Evolutionary conservation across 1,284 basidiomycete species (phyloP), one percentile per base, ranked within the genome.

Genomic region (Athelia sp.): DNA sequence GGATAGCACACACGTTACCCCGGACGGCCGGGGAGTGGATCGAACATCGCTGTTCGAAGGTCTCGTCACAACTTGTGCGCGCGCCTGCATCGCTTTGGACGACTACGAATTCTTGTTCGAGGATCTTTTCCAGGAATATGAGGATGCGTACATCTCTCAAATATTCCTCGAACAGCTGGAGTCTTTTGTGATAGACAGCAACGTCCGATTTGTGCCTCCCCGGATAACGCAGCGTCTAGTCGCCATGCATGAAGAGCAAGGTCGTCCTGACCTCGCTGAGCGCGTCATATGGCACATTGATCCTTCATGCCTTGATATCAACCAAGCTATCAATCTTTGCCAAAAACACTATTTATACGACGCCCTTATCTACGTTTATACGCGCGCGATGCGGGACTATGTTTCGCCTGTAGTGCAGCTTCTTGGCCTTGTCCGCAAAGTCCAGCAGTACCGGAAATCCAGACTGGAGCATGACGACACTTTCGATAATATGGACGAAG

Each of bases 241-340:
- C 45, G 78, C 79, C 1, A 73, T 91, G 51, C 90, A 97, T 57
- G 87, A 88, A 46, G 79, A 86, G 32, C 77, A 82, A 35, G 74
- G 74, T 4, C 81, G 87, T 49, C 85, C 87, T 18, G 87, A 89
- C 46, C 74, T 84, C 2, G 90, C 91, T 1, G 94, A 99, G 64
- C 78, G 82, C 35, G 75, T 99, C 51, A 96, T 99, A 49, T 98
- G 94, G 91, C 93, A 97, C 63, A 92, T 98, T 52, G 90, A 98
- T 57, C 93, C 96, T 0, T 73, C 81, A 14, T 91, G 87, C 58
- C 72, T 99, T 51, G 97, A 99, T 62, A 86, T 98, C 64, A 90
- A 99, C 62, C 97, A 98, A 67, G 88, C 89, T 1, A 86, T 98
- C 53, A 78, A 70, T 15, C 74, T 99, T 3, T 99, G 97, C 62